phyloP scores from a whole-genome alignment of 441 rosid genomes.

The Gossypium lobatum region DNA sequence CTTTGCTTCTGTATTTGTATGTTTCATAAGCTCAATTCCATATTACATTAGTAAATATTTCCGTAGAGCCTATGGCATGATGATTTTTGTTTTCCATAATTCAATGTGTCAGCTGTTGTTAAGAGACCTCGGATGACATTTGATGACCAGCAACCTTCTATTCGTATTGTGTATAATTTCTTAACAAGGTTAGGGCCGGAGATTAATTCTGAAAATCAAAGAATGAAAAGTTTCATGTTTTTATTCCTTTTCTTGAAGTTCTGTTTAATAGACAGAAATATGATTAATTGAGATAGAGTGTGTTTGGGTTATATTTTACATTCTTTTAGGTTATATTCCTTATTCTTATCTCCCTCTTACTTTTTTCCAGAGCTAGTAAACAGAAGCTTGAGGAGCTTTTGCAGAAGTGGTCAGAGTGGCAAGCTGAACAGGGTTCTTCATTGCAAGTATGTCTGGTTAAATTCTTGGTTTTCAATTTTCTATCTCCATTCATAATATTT shows the following conservation, averaged over 20 bases:
- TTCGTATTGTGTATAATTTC: slow-evolving; percentile 57
- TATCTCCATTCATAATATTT: not conserved
- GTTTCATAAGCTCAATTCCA: not conserved
- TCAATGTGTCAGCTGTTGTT: slow-evolving; percentile 48
- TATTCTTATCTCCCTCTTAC: slow-evolving; percentile 9
- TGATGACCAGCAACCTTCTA: slow-evolving; percentile 61
- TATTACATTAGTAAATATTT: not conserved
- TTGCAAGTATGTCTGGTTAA: slow-evolving; percentile 39
- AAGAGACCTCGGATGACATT: slow-evolving; percentile 51
- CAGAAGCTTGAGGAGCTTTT: slow-evolving; percentile 73
- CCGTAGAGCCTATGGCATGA: slow-evolving; percentile 4
- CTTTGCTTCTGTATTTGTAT: not conserved
- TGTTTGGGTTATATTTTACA: slow-evolving; percentile 9
- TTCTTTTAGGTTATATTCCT: slow-evolving; percentile 14
- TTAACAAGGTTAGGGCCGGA: slow-evolving; percentile 69
- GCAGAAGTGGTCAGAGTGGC: slow-evolving; percentile 96
- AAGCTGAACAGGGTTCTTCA: slow-evolving; percentile 48
- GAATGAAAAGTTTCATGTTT: slow-evolving; percentile 14
- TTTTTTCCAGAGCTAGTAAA: slow-evolving; percentile 66
- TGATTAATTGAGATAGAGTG: not conserved
- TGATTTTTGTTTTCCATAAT: slow-evolving; percentile 47
- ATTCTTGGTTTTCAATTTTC: not conserved
- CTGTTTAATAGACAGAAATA: slow-evolving; percentile 3
- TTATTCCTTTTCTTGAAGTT: not conserved
- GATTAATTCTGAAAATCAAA: slow-evolving; percentile 13